Evolutionary conservation across 2,329 filamentous ascomycete species (phyloP), one percentile per base, ranked within the genome.

Genomic region (Diaporthe sp.): DNA sequence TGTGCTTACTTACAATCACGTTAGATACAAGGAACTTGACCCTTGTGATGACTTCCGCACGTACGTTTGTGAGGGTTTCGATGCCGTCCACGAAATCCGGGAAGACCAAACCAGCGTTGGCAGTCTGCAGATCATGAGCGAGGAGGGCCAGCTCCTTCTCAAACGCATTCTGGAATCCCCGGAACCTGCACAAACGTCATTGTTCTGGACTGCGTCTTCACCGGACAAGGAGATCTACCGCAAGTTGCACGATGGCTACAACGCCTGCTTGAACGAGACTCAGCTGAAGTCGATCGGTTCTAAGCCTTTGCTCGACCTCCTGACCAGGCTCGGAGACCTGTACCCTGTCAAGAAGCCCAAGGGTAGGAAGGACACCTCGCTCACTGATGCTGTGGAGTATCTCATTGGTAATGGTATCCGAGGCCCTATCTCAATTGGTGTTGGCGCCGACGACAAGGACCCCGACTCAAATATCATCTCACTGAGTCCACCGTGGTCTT

Each of bases 61-160:
- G 1, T 76, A 91, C 73, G 91, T 91, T 28, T 94, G 92, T 78
- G 92, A 91, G 72, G 92, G 92, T 15, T 94, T 92, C 89, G 85
- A 88, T 70, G 86, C 90, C 30, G 86, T 85, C 13, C 89, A 94
- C 82, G 92, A 93, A 78, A 87, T 94, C 74, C 89, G 92, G 4
- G 84, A 90, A 4, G 92, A 94, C 79, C 89, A 92, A 76, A 87
- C 89, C 45, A 87, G 88, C 77, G 87, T 87, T 45, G 92, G 91
- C 75, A 89, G 91, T 3, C 88, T 88, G 33, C 90, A 87, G 2
- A 86, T 90, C 75, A 91, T 94, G 89, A 84, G 83, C 28, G 92
- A 93, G 79, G 88, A 88, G 74, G 89, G 89, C 8, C 87, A 91
- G 77, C 86, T 86, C 67, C 84, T 89, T 13, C 86, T 93, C 38